Evolutionary conservation across 352 stramenopile species (phyloP), one percentile per base, ranked within the genome.

Genomic region (Poterioochromonas sp.): DNA sequence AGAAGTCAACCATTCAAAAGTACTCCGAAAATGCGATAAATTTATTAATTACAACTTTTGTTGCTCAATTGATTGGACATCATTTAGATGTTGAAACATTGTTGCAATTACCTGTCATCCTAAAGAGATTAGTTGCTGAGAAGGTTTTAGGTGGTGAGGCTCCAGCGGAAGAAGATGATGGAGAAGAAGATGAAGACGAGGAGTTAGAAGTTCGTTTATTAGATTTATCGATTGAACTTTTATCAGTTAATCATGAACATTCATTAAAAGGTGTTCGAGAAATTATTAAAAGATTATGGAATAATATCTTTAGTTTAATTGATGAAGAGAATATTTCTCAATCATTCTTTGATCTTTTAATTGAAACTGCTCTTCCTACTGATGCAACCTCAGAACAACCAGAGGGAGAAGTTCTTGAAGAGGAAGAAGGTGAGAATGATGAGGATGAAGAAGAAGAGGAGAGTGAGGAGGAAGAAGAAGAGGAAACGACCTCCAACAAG

Each of bases 391-490:
- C 35, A 12, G 53, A n/a, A n/a, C n/a, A n/a, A n/a, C n/a, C n/a
- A n/a, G n/a, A 34, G 53, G 60, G 26, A 20, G 2, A 22, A 62
- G 26, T 62, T 32, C 12, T 62, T 29, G 60, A 69, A 11, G 11
- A 0, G 3, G 60, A 43, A 2, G 80, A 69, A 0, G 43, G 73
- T 35, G 71, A 77, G 43, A 73, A 79, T 34, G 49, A 76, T 44
- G 60, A 39, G 1, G 35, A 51, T 37, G 65, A 54, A 34, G 40
- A 74, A 74, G 40, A 26, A 34, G 20, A 1, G 51, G n/a, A 80
- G 69, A 53, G 60, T 68, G 58, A 62, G 76, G 47, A 81, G 73
- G 51, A 79, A 73, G 65, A 35, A 40, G 40, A 53, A 1, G 65
- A 74, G 41, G 40, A 41, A 62, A 32, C 8, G 29, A 32, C 2